A percentile compares a stretch with the other conserved stretches of the same genome.
phyloP scores from a whole-genome alignment of 1,284 basidiomycete species.

The Papiliotrema fonsecae region DNA sequence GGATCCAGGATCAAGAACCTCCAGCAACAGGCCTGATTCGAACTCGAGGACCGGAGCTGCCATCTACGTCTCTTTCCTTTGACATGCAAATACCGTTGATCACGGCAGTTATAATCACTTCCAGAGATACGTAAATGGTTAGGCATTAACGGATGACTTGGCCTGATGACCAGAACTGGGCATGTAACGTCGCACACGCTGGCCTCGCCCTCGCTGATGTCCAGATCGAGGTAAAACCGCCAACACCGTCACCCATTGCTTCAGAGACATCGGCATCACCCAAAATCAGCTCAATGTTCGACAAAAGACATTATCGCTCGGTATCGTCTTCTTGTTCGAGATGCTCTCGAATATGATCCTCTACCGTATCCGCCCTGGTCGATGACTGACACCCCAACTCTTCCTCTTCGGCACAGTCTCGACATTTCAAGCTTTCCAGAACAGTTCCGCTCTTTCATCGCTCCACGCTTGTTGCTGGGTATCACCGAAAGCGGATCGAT shows the following conservation, averaged over 20 bases:
- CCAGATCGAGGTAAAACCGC: constrained; percentile 5
- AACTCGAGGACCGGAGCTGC: too few species aligned
- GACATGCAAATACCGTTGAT: too few species aligned
- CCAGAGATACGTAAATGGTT: too few species aligned
- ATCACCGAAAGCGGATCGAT: constrained; percentile 30
- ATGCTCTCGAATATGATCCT: constrained; percentile 30
- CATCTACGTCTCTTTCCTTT: too few species aligned
- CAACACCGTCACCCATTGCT: constrained; percentile 30
- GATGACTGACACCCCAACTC: constrained; percentile 26
- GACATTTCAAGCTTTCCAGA: constrained; percentile 33
- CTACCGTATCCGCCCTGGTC: constrained; percentile 18
- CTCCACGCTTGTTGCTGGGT: constrained; percentile 27
- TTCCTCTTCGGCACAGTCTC: constrained; percentile 29
- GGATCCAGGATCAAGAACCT: too few species aligned
- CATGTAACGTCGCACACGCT: neutral
- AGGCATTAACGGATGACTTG: too few species aligned
- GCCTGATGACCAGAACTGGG: constrained; percentile 6
- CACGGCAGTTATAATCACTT: too few species aligned
- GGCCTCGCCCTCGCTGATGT: neutral
- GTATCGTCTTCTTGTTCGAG: constrained; percentile 36
- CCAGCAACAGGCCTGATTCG: too few species aligned
- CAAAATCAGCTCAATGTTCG: constrained; percentile 37
- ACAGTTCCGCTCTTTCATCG: constrained; percentile 26
- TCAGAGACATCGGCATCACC: constrained; percentile 30
- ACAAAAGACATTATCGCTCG: constrained; percentile 31